Evolutionary conservation across 352 stramenopile genomes (phyloP), one percentile per base, ranked within the genome.

Genomic region (Halophytophthora batemanensis): DNA sequence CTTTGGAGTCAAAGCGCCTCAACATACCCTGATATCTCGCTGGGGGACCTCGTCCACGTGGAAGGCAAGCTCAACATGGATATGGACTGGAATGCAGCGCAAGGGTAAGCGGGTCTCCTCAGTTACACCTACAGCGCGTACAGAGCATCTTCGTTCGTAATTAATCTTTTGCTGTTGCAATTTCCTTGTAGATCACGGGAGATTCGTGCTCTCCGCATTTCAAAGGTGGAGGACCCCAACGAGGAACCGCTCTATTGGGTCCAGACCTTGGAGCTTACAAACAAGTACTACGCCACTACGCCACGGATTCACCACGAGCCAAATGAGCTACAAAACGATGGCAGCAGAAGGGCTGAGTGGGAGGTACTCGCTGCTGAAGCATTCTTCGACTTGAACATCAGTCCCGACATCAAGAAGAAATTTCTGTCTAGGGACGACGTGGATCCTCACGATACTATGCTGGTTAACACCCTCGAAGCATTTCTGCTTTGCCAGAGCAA

Each of bases 211-310:
- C 47, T 72, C 15, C 68, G 70, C 17, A 73, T 88, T 28, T 58
- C 50, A 23, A 71, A 66, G 21, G 39, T 90, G 2, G 49, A 62
- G 2, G 78, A 93, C 34, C 61, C 81, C 18, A 92, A 93, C 45
- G 73, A 87, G 56, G 83, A 93, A 42, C n/a, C 86, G 28, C 60
- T 90, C 23, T 66, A 92, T 42, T 93, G 83, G 83, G 34, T 65
- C 14, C 66, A 87, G 37, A 69, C 76, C 37, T 50, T 68, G 43
- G 66, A 87, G 46, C 61, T 90, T 10, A 61, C 60, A 2, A n/a
- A 52, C 10, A 52, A 29, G 2, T 69, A 77, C 25, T 88, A 88
- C 45, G 72, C 56, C 35, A 40, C 45, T 45, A 34, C 25, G 44
- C n/a, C 42, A 5, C 19, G 33, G 15, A n/a, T 22, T 1, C n/a